These are phyloP conservation scores for Candida corydali DNA, from an alignment of 805 yeast genomes.

Conservation along the genomic window DNA sequence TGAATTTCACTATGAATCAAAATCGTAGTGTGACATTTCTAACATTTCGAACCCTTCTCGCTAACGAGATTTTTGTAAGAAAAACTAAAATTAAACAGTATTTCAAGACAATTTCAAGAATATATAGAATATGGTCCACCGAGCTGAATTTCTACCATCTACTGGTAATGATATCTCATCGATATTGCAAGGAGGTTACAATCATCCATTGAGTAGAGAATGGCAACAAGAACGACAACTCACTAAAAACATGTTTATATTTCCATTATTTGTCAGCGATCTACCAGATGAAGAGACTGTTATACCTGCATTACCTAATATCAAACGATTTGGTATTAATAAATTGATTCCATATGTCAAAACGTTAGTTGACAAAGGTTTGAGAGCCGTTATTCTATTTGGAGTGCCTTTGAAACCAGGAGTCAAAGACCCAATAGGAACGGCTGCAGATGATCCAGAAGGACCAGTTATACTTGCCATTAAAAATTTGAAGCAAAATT, in stretches of 20 bases:
- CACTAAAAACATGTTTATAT: slow-evolving; percentile 84
- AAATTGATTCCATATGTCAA: slow-evolving; percentile 69
- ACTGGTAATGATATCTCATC: slow-evolving; percentile 64
- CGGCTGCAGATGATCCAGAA: slow-evolving; percentile 91
- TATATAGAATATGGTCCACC: slow-evolving; percentile 57
- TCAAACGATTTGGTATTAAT: slow-evolving; percentile 81
- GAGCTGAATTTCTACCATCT: slow-evolving; percentile 63
- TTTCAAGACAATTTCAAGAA: no score
- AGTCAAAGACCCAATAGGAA: slow-evolving; percentile 74
- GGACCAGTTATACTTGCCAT: slow-evolving; percentile 90
- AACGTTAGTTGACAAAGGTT: slow-evolving; percentile 72
- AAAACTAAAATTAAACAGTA: neutral
- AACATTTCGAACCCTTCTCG: neutral
- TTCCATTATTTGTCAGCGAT: slow-evolving; percentile 85
- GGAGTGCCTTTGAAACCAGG: slow-evolving; percentile 83
- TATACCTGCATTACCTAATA: slow-evolving; percentile 81
- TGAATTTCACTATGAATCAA: no score
- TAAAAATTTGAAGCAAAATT: slow-evolving; percentile 54
- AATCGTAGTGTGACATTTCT: no score
- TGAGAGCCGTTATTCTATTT: slow-evolving; percentile 80
- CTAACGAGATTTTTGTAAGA: no score
- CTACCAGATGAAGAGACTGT: slow-evolving; percentile 70
- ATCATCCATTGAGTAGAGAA: slow-evolving; percentile 79
- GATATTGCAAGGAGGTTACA: slow-evolving; percentile 88
- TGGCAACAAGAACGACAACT: slow-evolving; percentile 91